Conservation (phyloP, 371 early-diverging fungal genomes). For the Apophysomyces sp. region DNA sequence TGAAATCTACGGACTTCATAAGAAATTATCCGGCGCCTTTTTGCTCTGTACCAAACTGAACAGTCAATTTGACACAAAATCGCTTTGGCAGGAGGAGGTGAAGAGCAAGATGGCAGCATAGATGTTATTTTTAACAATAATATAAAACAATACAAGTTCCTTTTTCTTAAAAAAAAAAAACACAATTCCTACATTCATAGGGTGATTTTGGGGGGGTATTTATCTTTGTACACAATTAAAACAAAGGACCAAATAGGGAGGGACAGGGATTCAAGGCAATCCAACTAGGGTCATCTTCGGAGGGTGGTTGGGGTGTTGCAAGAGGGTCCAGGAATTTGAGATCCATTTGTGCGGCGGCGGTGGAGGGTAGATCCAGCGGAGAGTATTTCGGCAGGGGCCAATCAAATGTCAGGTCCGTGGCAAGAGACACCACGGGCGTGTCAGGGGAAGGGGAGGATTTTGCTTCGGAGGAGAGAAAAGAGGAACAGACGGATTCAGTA, state of each 20-base stretch:
- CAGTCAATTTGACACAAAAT: conserved; percentile 70
- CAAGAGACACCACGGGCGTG: too few species aligned
- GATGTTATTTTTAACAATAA: too few species aligned
- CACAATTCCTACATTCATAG: not conserved
- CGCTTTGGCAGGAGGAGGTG: conserved; percentile 61
- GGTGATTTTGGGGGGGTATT: not conserved
- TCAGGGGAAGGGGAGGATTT: not conserved
- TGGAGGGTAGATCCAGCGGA: not conserved
- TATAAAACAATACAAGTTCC: not conserved
- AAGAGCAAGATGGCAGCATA: not conserved
- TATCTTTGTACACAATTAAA: too few species aligned
- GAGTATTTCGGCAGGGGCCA: not conserved
- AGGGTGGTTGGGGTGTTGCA: not conserved
- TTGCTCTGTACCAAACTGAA: conserved; percentile 87
- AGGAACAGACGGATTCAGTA: not conserved
- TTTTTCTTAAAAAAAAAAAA: not conserved
- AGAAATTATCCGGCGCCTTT: conserved; percentile 93
- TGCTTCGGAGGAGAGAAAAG: not conserved
- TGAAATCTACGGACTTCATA: conserved; percentile 93
- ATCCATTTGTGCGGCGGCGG: not conserved
- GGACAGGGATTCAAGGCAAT: not conserved
- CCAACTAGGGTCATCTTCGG: not conserved
- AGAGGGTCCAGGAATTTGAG: not conserved
- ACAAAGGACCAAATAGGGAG: not conserved
- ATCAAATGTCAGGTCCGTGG: not conserved